Conservation (phyloP, 306 rosid genomes). For the Herpetospermum pedunculosum region DNA sequence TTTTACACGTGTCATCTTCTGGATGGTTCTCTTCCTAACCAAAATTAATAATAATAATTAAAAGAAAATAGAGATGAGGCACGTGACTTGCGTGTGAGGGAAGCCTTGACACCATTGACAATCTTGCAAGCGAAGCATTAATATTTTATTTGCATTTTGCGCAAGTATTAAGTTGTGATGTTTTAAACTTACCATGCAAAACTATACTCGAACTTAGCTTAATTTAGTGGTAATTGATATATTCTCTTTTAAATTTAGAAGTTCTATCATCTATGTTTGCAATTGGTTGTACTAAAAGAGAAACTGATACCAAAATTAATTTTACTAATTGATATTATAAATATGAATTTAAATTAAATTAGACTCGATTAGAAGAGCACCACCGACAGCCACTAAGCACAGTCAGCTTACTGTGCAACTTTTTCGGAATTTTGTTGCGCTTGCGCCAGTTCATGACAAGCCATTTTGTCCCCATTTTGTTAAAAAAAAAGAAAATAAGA, state of each 20-base stretch:
- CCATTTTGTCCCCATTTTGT: background rate
- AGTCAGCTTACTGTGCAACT: background rate
- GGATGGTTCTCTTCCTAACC: background rate
- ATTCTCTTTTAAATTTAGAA: too few species aligned
- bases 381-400: background rate
- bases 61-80: background rate
- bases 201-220: too few species aligned
- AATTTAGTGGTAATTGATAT: too few species aligned
- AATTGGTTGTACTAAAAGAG: too few species aligned
- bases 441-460: background rate
- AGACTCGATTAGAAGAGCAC: background rate
- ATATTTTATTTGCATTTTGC: background rate
- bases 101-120: background rate
- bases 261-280: too few species aligned
- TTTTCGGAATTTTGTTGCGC: background rate
- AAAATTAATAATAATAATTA: background rate
- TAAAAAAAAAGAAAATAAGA: too few species aligned
- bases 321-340: background rate
- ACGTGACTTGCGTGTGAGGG: constrained; percentile 9
- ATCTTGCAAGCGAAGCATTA: constrained; percentile 3
- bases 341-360: background rate
- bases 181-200: background rate
- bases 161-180: background rate
- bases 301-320: background rate
- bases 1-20: background rate